Percentiles rank a stretch among this genome's conserved stretches.
phyloP scores from a whole-genome alignment of 1,284 basidiomycete species.

The Ganoderma multipileum region DNA sequence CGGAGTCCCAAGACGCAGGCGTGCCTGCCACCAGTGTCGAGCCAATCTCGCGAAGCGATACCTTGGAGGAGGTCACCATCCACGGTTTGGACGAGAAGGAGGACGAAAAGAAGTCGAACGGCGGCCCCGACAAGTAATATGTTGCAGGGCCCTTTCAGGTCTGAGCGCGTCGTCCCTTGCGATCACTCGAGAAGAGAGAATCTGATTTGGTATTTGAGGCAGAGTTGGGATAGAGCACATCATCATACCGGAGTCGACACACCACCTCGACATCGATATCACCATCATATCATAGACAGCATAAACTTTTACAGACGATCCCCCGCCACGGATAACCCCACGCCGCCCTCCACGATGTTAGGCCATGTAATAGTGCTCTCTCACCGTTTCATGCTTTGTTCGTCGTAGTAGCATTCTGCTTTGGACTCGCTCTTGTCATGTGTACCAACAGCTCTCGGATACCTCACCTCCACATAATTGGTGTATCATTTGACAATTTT shows the following conservation, averaged over 20 bases:
- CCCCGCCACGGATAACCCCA: background rate
- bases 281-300: conserved; percentile 2
- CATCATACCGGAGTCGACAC: background rate
- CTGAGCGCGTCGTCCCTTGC: background rate
- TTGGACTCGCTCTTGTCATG: background rate
- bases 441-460: background rate
- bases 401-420: background rate
- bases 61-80: conserved; percentile 22
- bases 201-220: background rate
- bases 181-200: background rate
- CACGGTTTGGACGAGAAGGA: conserved; percentile 13
- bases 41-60: conserved; percentile 18
- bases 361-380: background rate
- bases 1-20: background rate
- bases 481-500: background rate
- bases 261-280: no score
- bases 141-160: background rate
- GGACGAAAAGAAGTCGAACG: conserved; percentile 12
- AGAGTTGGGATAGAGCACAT: background rate
- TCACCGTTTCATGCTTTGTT: background rate
- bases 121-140: background rate
- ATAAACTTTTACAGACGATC: background rate
- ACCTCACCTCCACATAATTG: background rate
- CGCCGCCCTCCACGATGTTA: background rate
- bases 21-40: conserved; percentile 1